Conservation (phyloP, 306 rosid species). For the Trichosanthes truncata region DNA sequence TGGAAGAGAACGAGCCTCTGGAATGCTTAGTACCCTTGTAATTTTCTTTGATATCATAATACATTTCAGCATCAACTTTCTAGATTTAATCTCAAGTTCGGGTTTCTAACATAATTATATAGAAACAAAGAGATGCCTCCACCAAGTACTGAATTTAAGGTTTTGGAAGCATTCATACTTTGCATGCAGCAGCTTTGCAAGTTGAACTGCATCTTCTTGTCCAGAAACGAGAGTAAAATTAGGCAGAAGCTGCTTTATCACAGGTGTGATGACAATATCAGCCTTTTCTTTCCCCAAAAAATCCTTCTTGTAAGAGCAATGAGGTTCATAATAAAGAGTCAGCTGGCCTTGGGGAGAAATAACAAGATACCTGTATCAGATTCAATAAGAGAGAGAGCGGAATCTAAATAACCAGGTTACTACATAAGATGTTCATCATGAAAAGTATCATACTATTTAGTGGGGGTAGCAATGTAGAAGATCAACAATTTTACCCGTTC, state of each 20-base stretch:
- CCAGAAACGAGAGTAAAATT: slow-evolving; percentile 81
- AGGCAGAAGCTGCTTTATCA: slow-evolving; percentile 79
- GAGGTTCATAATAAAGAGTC: slow-evolving; percentile 91
- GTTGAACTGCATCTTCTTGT: slow-evolving; percentile 90
- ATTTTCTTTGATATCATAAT: background rate
- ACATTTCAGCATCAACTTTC: background rate
- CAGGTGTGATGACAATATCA: slow-evolving; percentile 85
- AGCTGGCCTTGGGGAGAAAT: slow-evolving; percentile 45
- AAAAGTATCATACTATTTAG: background rate
- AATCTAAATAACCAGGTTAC: background rate
- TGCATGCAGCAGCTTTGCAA: slow-evolving; percentile 73
- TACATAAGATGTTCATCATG: background rate
- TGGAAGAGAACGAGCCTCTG: background rate
- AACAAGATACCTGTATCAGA: slow-evolving; percentile 54
- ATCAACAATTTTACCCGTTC: slow-evolving; percentile 57
- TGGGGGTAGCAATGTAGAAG: background rate
- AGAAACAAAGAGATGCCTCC: background rate
- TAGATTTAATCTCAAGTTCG: background rate
- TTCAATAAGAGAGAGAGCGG: background rate
- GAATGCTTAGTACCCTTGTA: background rate
- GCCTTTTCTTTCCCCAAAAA: slow-evolving; percentile 59
- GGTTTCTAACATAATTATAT: background rate
- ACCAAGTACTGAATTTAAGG: background rate
- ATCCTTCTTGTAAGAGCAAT: slow-evolving; percentile 58
- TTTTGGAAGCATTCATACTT: slow-evolving; percentile 33